Evolutionary conservation across 2,329 filamentous ascomycete genomes (phyloP), one percentile per base, ranked within the genome.

Genomic region (Paraconiothyrium sp.): DNA sequence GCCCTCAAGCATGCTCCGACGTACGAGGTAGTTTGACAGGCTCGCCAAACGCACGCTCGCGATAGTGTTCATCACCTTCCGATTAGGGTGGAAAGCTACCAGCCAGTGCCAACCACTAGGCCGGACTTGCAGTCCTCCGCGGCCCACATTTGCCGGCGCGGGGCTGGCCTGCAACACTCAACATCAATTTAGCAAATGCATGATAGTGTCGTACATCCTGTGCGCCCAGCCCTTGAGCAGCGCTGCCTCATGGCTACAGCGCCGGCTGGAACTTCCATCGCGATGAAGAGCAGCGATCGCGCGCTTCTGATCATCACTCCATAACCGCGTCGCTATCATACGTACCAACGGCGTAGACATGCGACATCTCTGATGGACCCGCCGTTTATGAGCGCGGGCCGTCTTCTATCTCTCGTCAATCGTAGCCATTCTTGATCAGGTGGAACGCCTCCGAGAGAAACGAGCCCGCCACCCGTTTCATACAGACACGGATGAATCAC

Each of bases 391-490:
- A 46, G 43, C 8, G 43, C 43, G 43, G 20, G 9, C n/a, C 43
- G 22, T 22, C 43, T 30, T 30, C 27, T 30, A 46, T 51, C 54
- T 24, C 39, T 37, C 35, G 43, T 27, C 34, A 37, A 51, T 51
- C 52, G 46, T 20, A 46, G n/a, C 52, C 46, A 27, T 32, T 22
- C 27, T 27, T n/a, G 49, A 16, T 35, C 41, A 30, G 49, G 22
- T 49, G 51, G 43, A 49, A 44, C 30, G 30, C 41, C 57, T 41
- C 39, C 39, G 57, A 48, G 22, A 46, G 27, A 41, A 49, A 54
- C 51, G 55, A 34, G 48, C 47, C 52, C 54, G 58, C 58, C 58
- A 57, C 52, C 52, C 44, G 54, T 60, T 37, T 57, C 44, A 57
- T 10, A 11, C 43, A 35, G 44, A 34, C 11, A 41, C 34, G 39